Conservation (phyloP, 176 grass and related monocot species). For the Pharus latifolius region DNA sequence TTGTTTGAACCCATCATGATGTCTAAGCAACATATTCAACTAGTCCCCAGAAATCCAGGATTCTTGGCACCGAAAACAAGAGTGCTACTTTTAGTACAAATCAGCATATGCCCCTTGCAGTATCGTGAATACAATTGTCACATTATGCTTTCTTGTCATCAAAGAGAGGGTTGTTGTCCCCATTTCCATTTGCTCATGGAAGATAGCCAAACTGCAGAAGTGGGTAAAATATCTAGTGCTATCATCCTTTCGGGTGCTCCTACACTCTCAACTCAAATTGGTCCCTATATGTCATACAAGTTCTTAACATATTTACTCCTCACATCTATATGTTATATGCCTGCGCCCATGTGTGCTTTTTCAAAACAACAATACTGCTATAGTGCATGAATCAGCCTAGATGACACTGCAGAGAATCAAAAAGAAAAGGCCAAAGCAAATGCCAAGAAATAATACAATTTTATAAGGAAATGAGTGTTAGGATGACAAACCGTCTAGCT, state of each 20-base stretch:
- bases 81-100: slow-evolving; percentile 25
- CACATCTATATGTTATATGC: background rate
- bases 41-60: slow-evolving; percentile 44
- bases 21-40: slow-evolving; percentile 37
- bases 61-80: slow-evolving; percentile 28
- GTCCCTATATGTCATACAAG: background rate
- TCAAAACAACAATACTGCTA: background rate
- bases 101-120: slow-evolving; percentile 13
- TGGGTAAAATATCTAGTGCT: background rate
- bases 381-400: background rate
- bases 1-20: slow-evolving; percentile 37
- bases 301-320: background rate
- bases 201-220: background rate
- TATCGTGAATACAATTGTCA: background rate
- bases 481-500: slow-evolving; percentile 60
- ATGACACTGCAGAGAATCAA: background rate
- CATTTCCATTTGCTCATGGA: background rate
- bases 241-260: background rate
- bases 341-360: background rate
- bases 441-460: background rate
- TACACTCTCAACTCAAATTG: slow-evolving; percentile 3
- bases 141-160: background rate
- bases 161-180: background rate
- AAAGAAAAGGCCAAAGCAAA: slow-evolving; percentile 1
- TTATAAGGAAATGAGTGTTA: background rate